Conservation (phyloP, 2,329 filamentous ascomycete genomes). For the Didymella arachidicola region DNA sequence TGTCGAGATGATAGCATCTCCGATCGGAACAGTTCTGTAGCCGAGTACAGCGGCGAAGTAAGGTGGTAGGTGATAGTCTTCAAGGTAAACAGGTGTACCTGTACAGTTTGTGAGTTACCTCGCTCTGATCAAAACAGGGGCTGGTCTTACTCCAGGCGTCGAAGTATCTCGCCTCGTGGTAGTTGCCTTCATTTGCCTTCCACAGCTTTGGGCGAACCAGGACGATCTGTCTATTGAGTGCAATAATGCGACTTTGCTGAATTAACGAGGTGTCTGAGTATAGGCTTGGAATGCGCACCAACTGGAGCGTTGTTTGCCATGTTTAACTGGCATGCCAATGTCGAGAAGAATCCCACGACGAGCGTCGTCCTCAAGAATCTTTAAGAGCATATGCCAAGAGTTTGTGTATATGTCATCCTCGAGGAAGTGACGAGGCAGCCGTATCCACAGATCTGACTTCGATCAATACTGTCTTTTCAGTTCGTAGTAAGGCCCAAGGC, state of each 20-base stretch:
- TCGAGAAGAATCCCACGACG: constrained; percentile 62
- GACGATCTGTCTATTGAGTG: constrained; percentile 72
- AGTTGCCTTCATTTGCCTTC: constrained; percentile 73
- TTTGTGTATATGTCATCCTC: constrained; percentile 17
- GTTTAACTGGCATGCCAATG: constrained; percentile 22
- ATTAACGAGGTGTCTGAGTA: neutral
- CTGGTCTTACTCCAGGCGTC: constrained; percentile 36
- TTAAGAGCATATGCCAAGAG: constrained; percentile 20
- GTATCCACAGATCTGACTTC: constrained; percentile 1
- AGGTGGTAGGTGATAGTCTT: constrained; percentile 43
- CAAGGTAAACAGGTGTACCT: constrained; percentile 48
- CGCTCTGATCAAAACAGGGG: no score
- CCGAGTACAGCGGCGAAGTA: constrained; percentile 56
- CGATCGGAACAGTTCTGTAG: constrained; percentile 67
- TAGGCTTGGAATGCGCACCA: constrained; percentile 35
- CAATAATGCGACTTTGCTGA: constrained; percentile 49
- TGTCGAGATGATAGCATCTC: constrained; percentile 65
- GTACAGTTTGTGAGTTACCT: constrained; percentile 51
- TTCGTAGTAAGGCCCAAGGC: no score
- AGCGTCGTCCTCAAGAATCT: constrained; percentile 66
- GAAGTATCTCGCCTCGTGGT: constrained; percentile 51
- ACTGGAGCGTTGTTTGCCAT: neutral
- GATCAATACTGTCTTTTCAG: neutral
- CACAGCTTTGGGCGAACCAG: constrained; percentile 75
- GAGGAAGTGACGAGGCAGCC: constrained; percentile 62